Conservation (phyloP, 1,139 yeast genomes). For the Yamadazyma kanchanaburiensis region DNA sequence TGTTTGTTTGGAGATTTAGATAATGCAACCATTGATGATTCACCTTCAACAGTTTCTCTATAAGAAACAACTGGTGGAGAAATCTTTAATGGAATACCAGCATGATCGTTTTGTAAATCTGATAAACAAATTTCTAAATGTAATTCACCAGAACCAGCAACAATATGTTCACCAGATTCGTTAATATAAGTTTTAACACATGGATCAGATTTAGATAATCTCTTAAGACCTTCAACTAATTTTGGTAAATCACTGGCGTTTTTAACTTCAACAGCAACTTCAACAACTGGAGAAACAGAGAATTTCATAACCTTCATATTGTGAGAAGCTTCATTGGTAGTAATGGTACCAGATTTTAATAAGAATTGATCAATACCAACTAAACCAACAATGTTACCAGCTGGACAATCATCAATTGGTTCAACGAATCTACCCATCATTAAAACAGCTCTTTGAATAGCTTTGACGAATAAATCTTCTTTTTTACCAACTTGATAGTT, state of each 20-base stretch:
- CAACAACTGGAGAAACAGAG: conserved; percentile 99
- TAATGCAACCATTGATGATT: conserved; percentile 93
- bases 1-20: conserved; percentile 99
- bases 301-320: conserved; percentile 99
- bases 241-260: conserved; percentile 99
- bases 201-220: conserved; percentile 99
- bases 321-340: conserved; percentile 96
- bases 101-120: conserved; percentile 98
- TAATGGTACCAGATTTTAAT: conserved; percentile 98
- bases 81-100: conserved; percentile 97
- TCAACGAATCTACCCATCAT: conserved; percentile 99
- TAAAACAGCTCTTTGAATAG: conserved; percentile 98
- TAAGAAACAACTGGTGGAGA: conserved; percentile 98
- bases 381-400: conserved; percentile 99
- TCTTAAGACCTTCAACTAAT: conserved; percentile 99
- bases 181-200: conserved; percentile 87
- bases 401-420: conserved; percentile 99
- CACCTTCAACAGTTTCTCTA: conserved; percentile 96
- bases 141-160: conserved; percentile 99
- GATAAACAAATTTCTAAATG: conserved; percentile 97
- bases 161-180: conserved; percentile 99
- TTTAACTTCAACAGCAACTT: conserved; percentile 99
- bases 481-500: conserved; percentile 98
- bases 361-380: conserved; percentile 99
- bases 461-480: conserved; percentile 95